A percentile compares a stretch with the other conserved stretches of the same genome.
These are phyloP conservation scores for Eudorina sp. DNA, from an alignment of 139 green algal genomes.

Conservation along the genomic window DNA sequence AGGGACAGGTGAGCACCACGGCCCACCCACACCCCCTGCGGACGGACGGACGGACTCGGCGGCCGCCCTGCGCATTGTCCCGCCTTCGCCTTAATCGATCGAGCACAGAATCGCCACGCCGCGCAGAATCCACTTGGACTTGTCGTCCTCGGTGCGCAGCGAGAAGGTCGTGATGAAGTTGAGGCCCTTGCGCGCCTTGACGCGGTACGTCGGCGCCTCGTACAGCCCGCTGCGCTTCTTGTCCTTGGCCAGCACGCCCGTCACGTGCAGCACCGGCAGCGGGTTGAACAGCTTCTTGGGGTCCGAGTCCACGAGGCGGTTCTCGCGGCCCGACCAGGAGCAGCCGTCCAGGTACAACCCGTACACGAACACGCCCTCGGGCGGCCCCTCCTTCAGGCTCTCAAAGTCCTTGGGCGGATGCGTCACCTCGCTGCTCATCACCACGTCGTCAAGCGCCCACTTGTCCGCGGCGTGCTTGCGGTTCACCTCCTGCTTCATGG, in stretches of 20 bases:
- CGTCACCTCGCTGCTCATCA: slow-evolving; percentile 91
- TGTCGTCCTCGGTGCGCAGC: slow-evolving; percentile 87
- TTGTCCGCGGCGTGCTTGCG: slow-evolving; percentile 92
- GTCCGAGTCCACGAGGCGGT: slow-evolving; percentile 89
- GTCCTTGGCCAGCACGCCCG: slow-evolving; percentile 86
- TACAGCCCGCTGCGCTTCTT: slow-evolving; percentile 81
- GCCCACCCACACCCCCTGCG: too few relatives aligned
- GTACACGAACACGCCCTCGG: slow-evolving; percentile 95
- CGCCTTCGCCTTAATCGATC: slow-evolving; percentile 85
- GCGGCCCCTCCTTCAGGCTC: slow-evolving; percentile 80
- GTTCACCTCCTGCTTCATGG: slow-evolving; percentile 94
- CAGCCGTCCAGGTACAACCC: slow-evolving; percentile 95
- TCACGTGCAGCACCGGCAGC: slow-evolving; percentile 92
- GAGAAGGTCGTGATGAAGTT: slow-evolving; percentile 94
- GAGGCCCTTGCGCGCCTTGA: slow-evolving; percentile 85
- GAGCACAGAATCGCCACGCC: slow-evolving; percentile 89
- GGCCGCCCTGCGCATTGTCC: too few relatives aligned
- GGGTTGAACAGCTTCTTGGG: slow-evolving; percentile 93
- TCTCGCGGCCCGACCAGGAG: slow-evolving; percentile 88
- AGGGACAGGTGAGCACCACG: too few relatives aligned
- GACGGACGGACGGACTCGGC: too few relatives aligned
- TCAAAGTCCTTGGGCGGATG: slow-evolving; percentile 91
- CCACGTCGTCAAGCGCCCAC: slow-evolving; percentile 96
- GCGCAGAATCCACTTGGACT: slow-evolving; percentile 90
- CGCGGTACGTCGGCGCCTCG: slow-evolving; percentile 87